Evolutionary conservation across 1,284 basidiomycete genomes (phyloP).

Genomic region (Ceratobasidium sp.): DNA sequence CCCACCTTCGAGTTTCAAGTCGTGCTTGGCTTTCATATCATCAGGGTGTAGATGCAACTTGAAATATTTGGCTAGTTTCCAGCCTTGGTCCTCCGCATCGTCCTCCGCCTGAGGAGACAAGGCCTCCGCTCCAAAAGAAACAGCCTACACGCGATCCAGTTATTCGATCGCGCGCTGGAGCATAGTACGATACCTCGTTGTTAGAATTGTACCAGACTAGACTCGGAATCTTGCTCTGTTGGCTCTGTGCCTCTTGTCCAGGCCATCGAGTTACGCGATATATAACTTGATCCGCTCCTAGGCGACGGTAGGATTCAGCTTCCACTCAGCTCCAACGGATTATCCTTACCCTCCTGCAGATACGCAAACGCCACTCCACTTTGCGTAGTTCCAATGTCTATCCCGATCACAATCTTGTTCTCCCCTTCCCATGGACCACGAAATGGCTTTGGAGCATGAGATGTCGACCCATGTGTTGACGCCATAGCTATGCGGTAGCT

Average conservation of each 20-base stretch:
- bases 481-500: slow-evolving; percentile 8
- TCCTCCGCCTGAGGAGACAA: slow-evolving; percentile 9
- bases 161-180: background rate
- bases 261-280: slow-evolving; percentile 39
- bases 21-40: slow-evolving; percentile 4
- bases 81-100: slow-evolving; percentile 25
- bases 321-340: background rate
- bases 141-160: background rate
- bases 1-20: background rate
- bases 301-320: background rate
- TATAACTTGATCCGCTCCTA: slow-evolving; percentile 3
- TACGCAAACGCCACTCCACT: slow-evolving; percentile 27
- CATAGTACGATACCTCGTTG: slow-evolving; percentile 1
- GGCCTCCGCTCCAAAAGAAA: slow-evolving; percentile 40
- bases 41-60: slow-evolving; percentile 40
- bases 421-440: slow-evolving; percentile 25
- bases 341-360: slow-evolving; percentile 3
- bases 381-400: slow-evolving; percentile 29
- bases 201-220: slow-evolving; percentile 38
- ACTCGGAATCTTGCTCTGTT: slow-evolving; percentile 37
- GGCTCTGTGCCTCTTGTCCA: slow-evolving; percentile 20
- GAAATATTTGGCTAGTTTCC: slow-evolving; percentile 40
- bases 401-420: slow-evolving; percentile 29
- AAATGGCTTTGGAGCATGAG: slow-evolving; percentile 13
- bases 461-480: slow-evolving; percentile 5